Conservation (phyloP, 352 stramenopile genomes). For the Phytophthora sp. region DNA sequence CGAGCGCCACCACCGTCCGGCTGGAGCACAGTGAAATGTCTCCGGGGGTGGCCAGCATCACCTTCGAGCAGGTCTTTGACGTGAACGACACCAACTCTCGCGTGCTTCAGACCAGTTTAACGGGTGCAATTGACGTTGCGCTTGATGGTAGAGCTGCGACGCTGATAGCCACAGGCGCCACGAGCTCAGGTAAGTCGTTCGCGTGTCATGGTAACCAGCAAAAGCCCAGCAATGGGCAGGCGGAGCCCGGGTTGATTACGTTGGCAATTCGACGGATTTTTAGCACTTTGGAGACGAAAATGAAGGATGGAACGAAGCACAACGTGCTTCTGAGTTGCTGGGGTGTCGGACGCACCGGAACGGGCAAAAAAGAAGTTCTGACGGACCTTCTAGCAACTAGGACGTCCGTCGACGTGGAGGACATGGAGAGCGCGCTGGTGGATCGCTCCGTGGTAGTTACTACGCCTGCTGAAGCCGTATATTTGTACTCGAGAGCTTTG, state of each 20-base stretch:
- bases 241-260: constrained; percentile 36
- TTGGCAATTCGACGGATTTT: constrained; percentile 49
- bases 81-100: constrained; percentile 36
- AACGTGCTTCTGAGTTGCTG: constrained; percentile 41
- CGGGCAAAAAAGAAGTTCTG: constrained; percentile 13
- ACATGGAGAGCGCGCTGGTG: constrained; percentile 33
- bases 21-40: constrained; percentile 83
- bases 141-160: constrained; percentile 44
- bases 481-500: constrained; percentile 42
- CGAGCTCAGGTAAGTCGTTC: constrained; percentile 63
- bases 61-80: constrained; percentile 79
- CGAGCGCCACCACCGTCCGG: constrained; percentile 63
- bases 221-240: constrained; percentile 14
- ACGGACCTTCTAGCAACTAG: constrained; percentile 17
- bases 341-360: constrained; percentile 8
- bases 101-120: constrained; percentile 58
- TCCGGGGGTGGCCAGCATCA: constrained; percentile 75
- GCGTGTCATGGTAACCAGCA: constrained; percentile 56
- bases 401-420: background rate
- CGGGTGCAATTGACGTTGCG: constrained; percentile 28
- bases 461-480: constrained; percentile 41
- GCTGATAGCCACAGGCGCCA: constrained; percentile 54
- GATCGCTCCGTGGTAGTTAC: constrained; percentile 35
- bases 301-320: background rate
- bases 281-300: constrained; percentile 24